Base-by-base conservation (phyloP, 2,329 filamentous ascomycete species). In the Pseudopyrenochaeta lycopersici region DNA sequence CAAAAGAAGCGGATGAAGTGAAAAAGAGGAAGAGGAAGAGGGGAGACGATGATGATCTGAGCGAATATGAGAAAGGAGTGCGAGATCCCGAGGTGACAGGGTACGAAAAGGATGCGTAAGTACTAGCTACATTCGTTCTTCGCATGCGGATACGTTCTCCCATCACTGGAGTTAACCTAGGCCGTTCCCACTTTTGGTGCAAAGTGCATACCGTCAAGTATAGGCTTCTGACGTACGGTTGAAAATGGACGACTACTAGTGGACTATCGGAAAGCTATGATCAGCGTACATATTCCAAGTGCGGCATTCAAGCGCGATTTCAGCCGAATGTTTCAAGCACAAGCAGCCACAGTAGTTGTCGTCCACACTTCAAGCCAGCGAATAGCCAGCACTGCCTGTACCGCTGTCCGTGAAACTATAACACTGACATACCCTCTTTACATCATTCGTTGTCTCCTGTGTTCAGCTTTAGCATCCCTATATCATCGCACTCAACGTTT, bases 1-100 rank as follows among this genome's bases (percentile, higher is more conserved):
- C 74, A 7, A 76, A 70, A 60, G 71, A 76, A 47, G 46, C 51
- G 4, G 69, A 74, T 18, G 58, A 58, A 17, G 43, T 45, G n/a
- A 62, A 56, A 15, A 64, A 62, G 4, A 70, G 68, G 23, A 74
- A 74, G 53, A 66, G 73, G 44, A 73, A 74, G 53, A 60, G 68
- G 31, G 59, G 63, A 17, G 64, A 63, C 18, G 60, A 61, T n/a
- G 60, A 66, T 20, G 64, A 65, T 11, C 20, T 49, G 21, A 58
- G 55, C 45, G 56, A 62, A 9, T 72, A 66, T 29, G 68, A 73
- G 43, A 58, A 60, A 4, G 60, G 52, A 7, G 60, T 63, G 29
- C 57, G 54, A 32, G 48, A 63, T 6, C 46, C 44, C 4, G 40
- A 48, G 17, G 35, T 45, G 2, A n/a, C n/a, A 7, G 54, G 27